Percentiles rank a stretch among this genome's conserved stretches.
phyloP scores from a whole-genome alignment of 805 yeast genomes.

The Candida sonorensis region DNA sequence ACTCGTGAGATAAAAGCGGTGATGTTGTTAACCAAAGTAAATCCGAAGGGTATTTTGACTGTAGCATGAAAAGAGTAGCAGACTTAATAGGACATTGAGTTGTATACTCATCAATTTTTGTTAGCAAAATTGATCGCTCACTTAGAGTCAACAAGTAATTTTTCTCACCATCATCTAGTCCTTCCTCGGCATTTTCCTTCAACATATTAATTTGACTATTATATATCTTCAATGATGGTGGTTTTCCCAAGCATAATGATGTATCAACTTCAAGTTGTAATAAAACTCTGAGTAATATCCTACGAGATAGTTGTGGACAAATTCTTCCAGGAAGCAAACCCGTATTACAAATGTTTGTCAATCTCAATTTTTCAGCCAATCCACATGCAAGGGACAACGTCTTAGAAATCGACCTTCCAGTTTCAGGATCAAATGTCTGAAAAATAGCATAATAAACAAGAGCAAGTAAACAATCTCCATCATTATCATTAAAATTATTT shows the following conservation, averaged over 20 bases:
- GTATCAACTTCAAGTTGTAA: conserved; percentile 5
- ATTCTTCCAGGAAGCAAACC: conserved; percentile 8
- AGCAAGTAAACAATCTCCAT: conserved; percentile 11
- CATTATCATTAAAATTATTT: conserved; percentile 6
- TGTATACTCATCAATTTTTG: conserved; percentile 2
- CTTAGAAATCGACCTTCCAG: conserved; percentile 11
- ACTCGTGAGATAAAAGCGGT: conserved; percentile 10
- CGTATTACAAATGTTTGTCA: conserved; percentile 5
- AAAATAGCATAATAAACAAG: conserved; percentile 10
- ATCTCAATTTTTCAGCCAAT: conserved; percentile 10
- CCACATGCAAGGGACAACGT: conserved; percentile 11
- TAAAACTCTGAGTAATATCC: conserved; percentile 6
- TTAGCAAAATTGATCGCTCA: conserved; percentile 3
- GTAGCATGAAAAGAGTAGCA: not conserved
- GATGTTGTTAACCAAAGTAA: conserved; percentile 7
- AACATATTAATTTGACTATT: conserved; percentile 7
- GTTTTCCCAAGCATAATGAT: conserved; percentile 9
- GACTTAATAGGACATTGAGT: conserved; percentile 5
- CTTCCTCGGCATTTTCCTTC: no score
- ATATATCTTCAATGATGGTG: conserved; percentile 6
- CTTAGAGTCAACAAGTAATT: no score
- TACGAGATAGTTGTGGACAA: conserved; percentile 4
- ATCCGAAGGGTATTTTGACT: not conserved
- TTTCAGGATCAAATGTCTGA: conserved; percentile 14
- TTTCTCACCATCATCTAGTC: no score